A percentile compares a stretch with the other conserved stretches of the same genome.
These are phyloP conservation scores for Bonia amplexicaulis DNA, from an alignment of 176 grass and related monocot species.

Conservation along the genomic window DNA sequence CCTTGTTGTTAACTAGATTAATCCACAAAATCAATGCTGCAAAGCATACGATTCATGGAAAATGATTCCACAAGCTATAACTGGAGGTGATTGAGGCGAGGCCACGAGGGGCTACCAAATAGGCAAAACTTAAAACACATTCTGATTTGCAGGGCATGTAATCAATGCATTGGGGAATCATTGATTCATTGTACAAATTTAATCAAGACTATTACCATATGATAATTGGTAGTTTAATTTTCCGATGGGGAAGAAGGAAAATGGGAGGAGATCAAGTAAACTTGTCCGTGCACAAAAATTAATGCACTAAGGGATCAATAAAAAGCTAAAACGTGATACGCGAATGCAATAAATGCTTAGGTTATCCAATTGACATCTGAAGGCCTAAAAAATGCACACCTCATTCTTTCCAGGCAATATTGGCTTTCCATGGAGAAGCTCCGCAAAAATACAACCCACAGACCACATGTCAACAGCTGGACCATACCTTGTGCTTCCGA, in stretches of 20 bases:
- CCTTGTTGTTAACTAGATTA: neutral
- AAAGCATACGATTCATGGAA: neutral
- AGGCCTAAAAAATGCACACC: slow-evolving; percentile 29
- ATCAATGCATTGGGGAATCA: neutral
- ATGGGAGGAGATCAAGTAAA: neutral
- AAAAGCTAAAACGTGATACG: neutral
- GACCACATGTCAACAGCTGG: slow-evolving; percentile 97
- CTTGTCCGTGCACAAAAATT: neutral
- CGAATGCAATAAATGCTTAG: neutral
- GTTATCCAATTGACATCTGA: neutral
- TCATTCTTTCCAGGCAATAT: slow-evolving; percentile 96
- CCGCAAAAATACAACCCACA: slow-evolving; percentile 94
- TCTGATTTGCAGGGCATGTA: neutral
- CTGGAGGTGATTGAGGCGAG: neutral
- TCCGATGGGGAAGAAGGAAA: neutral
- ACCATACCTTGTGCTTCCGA: slow-evolving; percentile 90
- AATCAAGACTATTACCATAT: neutral
- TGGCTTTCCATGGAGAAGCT: slow-evolving; percentile 90
- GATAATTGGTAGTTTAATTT: neutral
- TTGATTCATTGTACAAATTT: neutral
- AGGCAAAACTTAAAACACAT: neutral
- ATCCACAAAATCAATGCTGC: neutral
- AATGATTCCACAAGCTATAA: neutral
- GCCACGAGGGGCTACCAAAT: neutral
- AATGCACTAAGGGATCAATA: neutral